Percentiles rank a stretch among this genome's conserved stretches.
Evolutionary conservation across 2,329 filamentous ascomycete species (phyloP).

Genomic region (Lizonia empirigonia): DNA sequence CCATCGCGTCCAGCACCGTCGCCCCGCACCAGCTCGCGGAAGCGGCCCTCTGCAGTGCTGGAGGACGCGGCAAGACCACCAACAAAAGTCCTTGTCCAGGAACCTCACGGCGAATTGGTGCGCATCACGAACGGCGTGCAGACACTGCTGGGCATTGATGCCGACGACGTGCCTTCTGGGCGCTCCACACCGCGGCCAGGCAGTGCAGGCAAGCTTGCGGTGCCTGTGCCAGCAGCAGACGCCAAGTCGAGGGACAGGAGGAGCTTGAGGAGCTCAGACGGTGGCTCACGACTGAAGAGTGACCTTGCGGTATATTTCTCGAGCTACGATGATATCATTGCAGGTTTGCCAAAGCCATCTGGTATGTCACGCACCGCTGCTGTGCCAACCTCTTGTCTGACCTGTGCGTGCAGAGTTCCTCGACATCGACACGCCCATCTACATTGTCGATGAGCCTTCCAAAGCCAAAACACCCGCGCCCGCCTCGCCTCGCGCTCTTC

Average conservation of each 20-base stretch:
- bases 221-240: slow-evolving; percentile 28
- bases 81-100: slow-evolving; percentile 50
- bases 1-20: slow-evolving; percentile 23
- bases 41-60: slow-evolving; percentile 38
- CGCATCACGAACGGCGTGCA: slow-evolving; percentile 52
- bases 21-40: slow-evolving; percentile 34
- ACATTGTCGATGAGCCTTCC: slow-evolving; percentile 66
- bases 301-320: slow-evolving; percentile 89
- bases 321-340: slow-evolving; percentile 93
- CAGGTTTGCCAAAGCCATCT: slow-evolving; percentile 77
- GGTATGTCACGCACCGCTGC: slow-evolving; percentile 58
- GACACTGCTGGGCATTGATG: slow-evolving; percentile 39
- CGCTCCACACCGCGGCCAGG: slow-evolving; percentile 40
- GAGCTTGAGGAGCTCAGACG: slow-evolving; percentile 84
- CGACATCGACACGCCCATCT: slow-evolving; percentile 72
- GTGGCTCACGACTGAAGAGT: slow-evolving; percentile 82
- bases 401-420: slow-evolving; percentile 65
- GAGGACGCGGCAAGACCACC: slow-evolving; percentile 47
- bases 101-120: slow-evolving; percentile 51
- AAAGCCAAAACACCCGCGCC: slow-evolving; percentile 33
- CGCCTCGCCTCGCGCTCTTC: slow-evolving; percentile 25
- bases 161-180: slow-evolving; percentile 43
- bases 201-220: slow-evolving; percentile 35
- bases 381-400: slow-evolving; percentile 22
- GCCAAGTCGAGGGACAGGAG: slow-evolving; percentile 62